These are phyloP conservation scores for Alternaria incomplexa DNA, from an alignment of 2,329 filamentous ascomycete species.

Conservation along the genomic window DNA sequence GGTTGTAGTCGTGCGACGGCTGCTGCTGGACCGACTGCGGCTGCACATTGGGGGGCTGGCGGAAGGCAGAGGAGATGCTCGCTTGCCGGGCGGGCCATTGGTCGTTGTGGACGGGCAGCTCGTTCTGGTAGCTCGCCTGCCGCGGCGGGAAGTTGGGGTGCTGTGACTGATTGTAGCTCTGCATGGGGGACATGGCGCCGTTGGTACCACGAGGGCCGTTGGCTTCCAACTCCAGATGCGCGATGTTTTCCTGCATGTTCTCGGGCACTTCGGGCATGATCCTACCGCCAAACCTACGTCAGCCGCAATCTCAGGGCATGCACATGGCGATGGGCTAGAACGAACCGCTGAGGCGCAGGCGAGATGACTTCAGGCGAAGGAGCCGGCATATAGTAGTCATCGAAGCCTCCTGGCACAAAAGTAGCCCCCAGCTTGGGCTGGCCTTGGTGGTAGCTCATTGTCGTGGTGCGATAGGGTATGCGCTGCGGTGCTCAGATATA, in stretches of 20 bases:
- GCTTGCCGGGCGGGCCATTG: constrained; percentile 41
- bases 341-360: constrained; percentile 72
- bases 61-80: constrained; percentile 47
- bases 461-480: constrained; percentile 12
- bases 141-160: constrained; percentile 39
- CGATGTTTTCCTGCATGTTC: constrained; percentile 94
- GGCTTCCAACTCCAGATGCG: constrained; percentile 86
- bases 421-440: constrained; percentile 59
- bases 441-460: constrained; percentile 47
- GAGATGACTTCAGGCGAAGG: constrained; percentile 67
- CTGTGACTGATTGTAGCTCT: constrained; percentile 35
- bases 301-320: constrained; percentile 35
- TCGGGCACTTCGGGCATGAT: constrained; percentile 94
- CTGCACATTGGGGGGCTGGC: constrained; percentile 45
- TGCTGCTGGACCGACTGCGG: constrained; percentile 35
- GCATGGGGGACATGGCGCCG: constrained; percentile 38
- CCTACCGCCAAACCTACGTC: constrained; percentile 58
- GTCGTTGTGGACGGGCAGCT: constrained; percentile 26
- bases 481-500: constrained; percentile 19
- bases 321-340: constrained; percentile 27
- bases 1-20: constrained; percentile 48
- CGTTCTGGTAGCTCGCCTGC: constrained; percentile 37
- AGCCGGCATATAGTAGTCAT: constrained; percentile 70
- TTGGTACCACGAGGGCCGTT: constrained; percentile 50
- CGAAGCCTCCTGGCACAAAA: constrained; percentile 70